phyloP scores from a whole-genome alignment of 768 basidiomycete genomes.

The Rhizopogon sp. region DNA sequence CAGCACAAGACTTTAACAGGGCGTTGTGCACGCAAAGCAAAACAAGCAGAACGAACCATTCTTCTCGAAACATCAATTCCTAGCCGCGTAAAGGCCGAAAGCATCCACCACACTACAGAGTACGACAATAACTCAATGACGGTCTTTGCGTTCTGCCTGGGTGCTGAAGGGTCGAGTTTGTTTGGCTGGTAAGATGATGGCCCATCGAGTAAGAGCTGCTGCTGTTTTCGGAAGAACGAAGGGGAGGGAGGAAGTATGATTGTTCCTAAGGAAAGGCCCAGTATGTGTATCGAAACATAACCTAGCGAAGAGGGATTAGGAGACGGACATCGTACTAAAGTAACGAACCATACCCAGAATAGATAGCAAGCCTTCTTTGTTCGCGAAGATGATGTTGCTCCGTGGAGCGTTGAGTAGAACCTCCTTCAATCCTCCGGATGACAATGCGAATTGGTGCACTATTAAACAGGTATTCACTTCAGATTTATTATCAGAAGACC shows the following conservation, averaged over 20 bases:
- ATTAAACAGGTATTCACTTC: background rate
- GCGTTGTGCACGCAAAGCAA: background rate
- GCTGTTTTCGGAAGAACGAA: constrained; percentile 58
- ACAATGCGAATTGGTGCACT: constrained; percentile 74
- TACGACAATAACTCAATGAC: constrained; percentile 76
- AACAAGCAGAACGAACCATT: constrained; percentile 40
- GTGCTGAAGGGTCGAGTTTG: constrained; percentile 18
- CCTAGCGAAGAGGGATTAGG: constrained; percentile 37
- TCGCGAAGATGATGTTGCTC: constrained; percentile 59
- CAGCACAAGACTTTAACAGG: background rate
- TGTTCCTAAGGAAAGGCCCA: constrained; percentile 81
- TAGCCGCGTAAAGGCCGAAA: constrained; percentile 36
- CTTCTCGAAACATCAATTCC: constrained; percentile 50
- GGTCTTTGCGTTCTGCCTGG: constrained; percentile 67
- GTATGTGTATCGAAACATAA: constrained; percentile 84
- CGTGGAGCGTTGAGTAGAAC: constrained; percentile 69
- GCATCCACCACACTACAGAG: constrained; percentile 71
- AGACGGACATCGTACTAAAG: background rate
- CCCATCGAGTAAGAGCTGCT: constrained; percentile 17
- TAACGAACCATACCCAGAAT: constrained; percentile 48
- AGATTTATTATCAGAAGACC: background rate
- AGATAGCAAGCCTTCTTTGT: constrained; percentile 91
- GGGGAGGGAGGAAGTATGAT: constrained; percentile 76
- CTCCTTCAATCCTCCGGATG: constrained; percentile 45
- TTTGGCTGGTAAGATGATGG: background rate